Base-by-base conservation (phyloP, 768 basidiomycete genomes). In the Chiua virens region DNA sequence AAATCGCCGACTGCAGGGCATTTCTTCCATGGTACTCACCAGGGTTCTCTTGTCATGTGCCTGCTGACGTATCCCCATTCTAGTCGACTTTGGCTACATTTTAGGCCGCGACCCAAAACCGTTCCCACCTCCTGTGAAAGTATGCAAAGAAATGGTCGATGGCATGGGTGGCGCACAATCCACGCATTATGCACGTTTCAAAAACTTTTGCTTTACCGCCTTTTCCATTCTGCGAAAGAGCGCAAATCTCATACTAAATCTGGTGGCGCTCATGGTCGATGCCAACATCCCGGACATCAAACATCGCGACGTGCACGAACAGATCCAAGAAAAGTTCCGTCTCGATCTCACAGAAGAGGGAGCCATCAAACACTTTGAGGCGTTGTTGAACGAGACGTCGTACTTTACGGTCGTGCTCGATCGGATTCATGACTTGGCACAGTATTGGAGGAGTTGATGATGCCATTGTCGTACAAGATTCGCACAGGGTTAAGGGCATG, bases 81-180 rank as follows among this genome's bases (percentile, higher is more conserved):
- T 64, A 96, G 97, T 98, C 55, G 97, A 98, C 66, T 99, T 98
- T 63, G 96, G 97, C 3, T 99, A 98, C 70, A 98, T 98, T 60
- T 80, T 98, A 14, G 97, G 97, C 3, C 86, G 94, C 3, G 97
- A 98, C 65, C 97, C 97, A 0, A 98, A 99, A 63, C 92, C 94
- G 0, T 96, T 95, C 65, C 95, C 97, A 3, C 97, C 97, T 7
- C 91, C 94, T 13, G 95, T 98, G 58, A 99, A 99, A 68, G 90
- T 99, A 36, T 98, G 95, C 72, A 95, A 96, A 64, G 97, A 98
- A 66, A 99, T 98, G 97, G 92, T 98, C 0, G 97, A 99, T 66
- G 96, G 91, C 11, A 96, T 99, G 94, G 97, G 97, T n/a, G 96
- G 97, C 11, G 86, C 91, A 2, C 83, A 89, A 62, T 96, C 94